Conservation (phyloP, 352 stramenopile species). For the Pythium brachiatum region DNA sequence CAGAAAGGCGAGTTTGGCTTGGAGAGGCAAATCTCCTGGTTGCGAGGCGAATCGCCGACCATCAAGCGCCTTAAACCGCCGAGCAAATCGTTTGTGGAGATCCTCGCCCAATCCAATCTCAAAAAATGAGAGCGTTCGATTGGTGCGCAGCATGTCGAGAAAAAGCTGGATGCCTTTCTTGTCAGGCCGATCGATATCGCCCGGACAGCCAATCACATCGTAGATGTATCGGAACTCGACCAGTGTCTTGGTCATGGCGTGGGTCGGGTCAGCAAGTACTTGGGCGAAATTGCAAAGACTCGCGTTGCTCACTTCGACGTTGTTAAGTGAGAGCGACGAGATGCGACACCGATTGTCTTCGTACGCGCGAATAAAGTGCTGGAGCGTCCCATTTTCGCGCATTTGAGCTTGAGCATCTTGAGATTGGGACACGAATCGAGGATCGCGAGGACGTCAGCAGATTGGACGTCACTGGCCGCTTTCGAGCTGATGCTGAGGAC, state of each 20-base stretch:
- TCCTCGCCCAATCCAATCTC: slow-evolving; percentile 8
- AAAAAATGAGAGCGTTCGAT: slow-evolving; percentile 8
- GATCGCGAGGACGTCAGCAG: neutral
- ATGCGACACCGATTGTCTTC: slow-evolving; percentile 2
- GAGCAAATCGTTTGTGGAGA: neutral
- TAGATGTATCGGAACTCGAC: slow-evolving; percentile 11
- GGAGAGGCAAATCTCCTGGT: neutral
- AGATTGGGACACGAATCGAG: slow-evolving; percentile 3
- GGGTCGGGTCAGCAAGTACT: neutral
- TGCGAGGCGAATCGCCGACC: neutral
- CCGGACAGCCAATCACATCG: neutral
- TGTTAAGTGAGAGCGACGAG: slow-evolving; percentile 6
- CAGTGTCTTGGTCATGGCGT: slow-evolving; percentile 12
- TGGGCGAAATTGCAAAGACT: slow-evolving; percentile 7
- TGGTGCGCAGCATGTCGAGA: slow-evolving; percentile 2
- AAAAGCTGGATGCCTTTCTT: slow-evolving; percentile 2
- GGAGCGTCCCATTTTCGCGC: neutral
- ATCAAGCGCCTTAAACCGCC: neutral
- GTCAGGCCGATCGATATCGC: slow-evolving; percentile 3
- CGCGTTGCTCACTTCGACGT: slow-evolving; percentile 11
- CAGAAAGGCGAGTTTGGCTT: neutral
- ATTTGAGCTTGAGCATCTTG: neutral
- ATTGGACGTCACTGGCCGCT: neutral
- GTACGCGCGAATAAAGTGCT: slow-evolving; percentile 10
- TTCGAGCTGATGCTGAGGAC: neutral